Base-by-base conservation (phyloP, 1,284 basidiomycete genomes). In the Irpex sp. region DNA sequence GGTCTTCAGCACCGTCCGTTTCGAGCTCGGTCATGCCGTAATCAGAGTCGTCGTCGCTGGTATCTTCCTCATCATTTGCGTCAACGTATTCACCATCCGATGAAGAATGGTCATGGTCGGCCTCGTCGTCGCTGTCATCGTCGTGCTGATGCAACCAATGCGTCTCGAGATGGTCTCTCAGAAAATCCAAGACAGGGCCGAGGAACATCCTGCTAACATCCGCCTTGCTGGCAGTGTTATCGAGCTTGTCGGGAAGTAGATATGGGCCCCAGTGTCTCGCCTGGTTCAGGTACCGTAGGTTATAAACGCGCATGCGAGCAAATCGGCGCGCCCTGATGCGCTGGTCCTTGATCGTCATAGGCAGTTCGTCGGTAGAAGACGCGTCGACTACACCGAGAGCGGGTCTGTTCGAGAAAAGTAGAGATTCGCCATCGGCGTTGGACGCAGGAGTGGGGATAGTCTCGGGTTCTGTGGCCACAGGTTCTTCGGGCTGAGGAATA, bases 221-320 rank as follows among this genome's bases (percentile, higher is more conserved):
- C 8, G 26, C 6, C 11, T 34, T 31, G 65, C 56, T 62, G 19
- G 15, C 37, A 26, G 37, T 47, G 38, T 54, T 38, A 15, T 61
- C 40, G n/a, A 17, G 40, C n/a, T 26, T 59, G 40, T 60, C 64
- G 8, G 75, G 65, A 1, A 72, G 71, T 2, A 81, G 74, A 67
- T 75, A 85, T 0, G 82, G 82, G 0, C 84, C 82, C 76, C 78
- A 85, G n/a, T 74, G 67, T 17, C 82, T 73, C 38, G 78, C 74
- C 1, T 70, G 69, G 13, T 71, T 72, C 17, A 83, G 74, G 61
- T 83, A 85, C 17, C 74, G 71, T 70, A 84, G 78, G 61, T 82
- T 75, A 66, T 85, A 84, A 4, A 81, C 81, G 34, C 75, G 75
- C 52, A 74, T 74, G 17, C 81, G 74, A 0, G 84, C 71, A 62